Evolutionary conservation across 139 green algal species (phyloP), one percentile per base, ranked within the genome.

Genomic region (Coccomyxa sp.): DNA sequence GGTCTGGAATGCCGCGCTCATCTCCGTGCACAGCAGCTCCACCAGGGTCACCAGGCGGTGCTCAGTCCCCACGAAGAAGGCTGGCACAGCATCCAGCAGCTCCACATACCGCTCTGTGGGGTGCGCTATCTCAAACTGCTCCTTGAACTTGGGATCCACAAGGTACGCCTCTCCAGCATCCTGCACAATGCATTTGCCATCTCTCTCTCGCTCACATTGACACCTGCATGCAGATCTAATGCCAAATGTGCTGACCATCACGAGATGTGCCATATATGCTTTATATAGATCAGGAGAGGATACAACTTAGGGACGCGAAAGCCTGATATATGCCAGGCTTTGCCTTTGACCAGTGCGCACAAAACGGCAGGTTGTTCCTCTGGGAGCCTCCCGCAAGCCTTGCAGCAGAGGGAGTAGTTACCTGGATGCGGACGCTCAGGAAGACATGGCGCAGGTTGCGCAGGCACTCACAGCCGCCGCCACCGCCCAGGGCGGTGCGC

Each of bases 371-470:
- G 27, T 5, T 64, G 22, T 18, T 64, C 1, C 3, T 64, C 18
- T 3, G 50, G 50, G 3, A 64, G 50, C 50, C 22, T 1, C 27
- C 12, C 50, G 50, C 50, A n/a, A n/a, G n/a, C n/a, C n/a, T n/a
- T n/a, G n/a, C n/a, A n/a, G n/a, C n/a, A n/a, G n/a, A n/a, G n/a
- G n/a, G n/a, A n/a, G n/a, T 70, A 10, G 16, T 10, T 27, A 44
- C 14, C 69, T 16, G 34, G 33, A 74, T n/a, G 69, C 69, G 34
- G 9, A 41, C 34, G 14, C 29, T 82, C 16, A 93, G 71, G 82
- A 93, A 93, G 18, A 73, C 81, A 84, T 93, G 89, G 74, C 89
- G 86, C 37, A 93, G 80, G 75, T 89, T 91, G 70, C 87, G 84
- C 4, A 93, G 85, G 83, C 89, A 93, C 2, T 84, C 84, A 50